These are phyloP conservation scores for Aspergillus phoenicis DNA, from an alignment of 2,329 filamentous ascomycete genomes.

Conservation along the genomic window DNA sequence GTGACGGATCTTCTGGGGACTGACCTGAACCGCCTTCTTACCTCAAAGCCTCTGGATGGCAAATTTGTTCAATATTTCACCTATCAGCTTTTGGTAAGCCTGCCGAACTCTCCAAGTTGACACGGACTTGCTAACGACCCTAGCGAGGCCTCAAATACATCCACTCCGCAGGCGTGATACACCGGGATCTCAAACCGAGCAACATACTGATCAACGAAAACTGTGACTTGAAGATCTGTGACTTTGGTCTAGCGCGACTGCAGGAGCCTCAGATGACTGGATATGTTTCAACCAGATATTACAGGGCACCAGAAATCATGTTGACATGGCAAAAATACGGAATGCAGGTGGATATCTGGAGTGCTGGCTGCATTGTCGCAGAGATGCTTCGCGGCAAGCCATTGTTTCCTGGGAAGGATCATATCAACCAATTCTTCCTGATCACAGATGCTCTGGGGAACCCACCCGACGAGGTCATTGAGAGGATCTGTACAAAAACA, in stretches of 20 bases:
- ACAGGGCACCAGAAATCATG: slow-evolving; percentile 98
- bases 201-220: slow-evolving; percentile 99
- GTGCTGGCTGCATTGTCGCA: slow-evolving; percentile 97
- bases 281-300: slow-evolving; percentile 98
- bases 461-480: slow-evolving; percentile 95
- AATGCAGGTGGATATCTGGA: slow-evolving; percentile 98
- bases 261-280: slow-evolving; percentile 99
- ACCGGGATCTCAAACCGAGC: slow-evolving; percentile 95
- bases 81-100: slow-evolving; percentile 88
- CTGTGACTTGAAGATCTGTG: slow-evolving; percentile 98
- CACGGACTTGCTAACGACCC: not conserved
- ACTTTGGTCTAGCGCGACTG: slow-evolving; percentile 94
- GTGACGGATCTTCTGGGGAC: slow-evolving; percentile 96
- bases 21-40: slow-evolving; percentile 91
- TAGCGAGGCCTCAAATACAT: slow-evolving; percentile 98
- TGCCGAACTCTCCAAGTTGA: too few species aligned
- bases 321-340: slow-evolving; percentile 99
- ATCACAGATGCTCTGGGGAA: slow-evolving; percentile 96
- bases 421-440: slow-evolving; percentile 99
- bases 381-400: slow-evolving; percentile 99
- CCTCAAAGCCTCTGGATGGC: slow-evolving; percentile 92
- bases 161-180: slow-evolving; percentile 95
- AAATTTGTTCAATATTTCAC: slow-evolving; percentile 99
- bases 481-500: slow-evolving; percentile 97
- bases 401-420: slow-evolving; percentile 96